Evolutionary conservation across 768 basidiomycete species (phyloP).

Genomic region (Butyriboletus loyo): DNA sequence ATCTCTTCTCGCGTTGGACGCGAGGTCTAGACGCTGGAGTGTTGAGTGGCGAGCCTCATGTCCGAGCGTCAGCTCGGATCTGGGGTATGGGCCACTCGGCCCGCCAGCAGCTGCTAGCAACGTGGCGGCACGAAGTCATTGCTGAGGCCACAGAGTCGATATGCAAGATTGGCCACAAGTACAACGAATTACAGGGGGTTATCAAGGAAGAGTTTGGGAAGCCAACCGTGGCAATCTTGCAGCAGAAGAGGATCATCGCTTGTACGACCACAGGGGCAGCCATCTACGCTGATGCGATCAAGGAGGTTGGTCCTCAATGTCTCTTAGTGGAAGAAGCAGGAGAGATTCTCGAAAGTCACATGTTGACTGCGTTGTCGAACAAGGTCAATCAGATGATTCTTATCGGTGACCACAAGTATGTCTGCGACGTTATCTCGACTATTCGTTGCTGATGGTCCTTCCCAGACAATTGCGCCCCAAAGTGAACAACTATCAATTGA

Average conservation of each 20-base stretch:
- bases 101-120: conserved; percentile 26
- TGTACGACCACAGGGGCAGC: conserved; percentile 72
- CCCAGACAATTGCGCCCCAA: conserved; percentile 67
- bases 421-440: not conserved
- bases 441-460: not conserved
- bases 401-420: conserved; percentile 69
- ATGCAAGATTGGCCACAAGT: conserved; percentile 25
- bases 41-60: conserved; percentile 29
- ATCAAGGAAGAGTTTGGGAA: conserved; percentile 35
- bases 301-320: conserved; percentile 41
- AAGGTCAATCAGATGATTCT: conserved; percentile 48
- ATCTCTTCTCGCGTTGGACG: conserved; percentile 49
- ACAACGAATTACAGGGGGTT: conserved; percentile 35
- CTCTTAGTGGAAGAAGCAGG: conserved; percentile 65
- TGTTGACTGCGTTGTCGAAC: conserved; percentile 52
- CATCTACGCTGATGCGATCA: conserved; percentile 39
- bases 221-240: conserved; percentile 34
- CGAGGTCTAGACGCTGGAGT: conserved; percentile 43
- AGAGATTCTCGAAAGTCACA: conserved; percentile 61
- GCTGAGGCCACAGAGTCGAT: conserved; percentile 32
- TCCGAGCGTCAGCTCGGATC: conserved; percentile 29
- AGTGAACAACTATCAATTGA: conserved; percentile 60
- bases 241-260: conserved; percentile 53
- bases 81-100: conserved; percentile 36
- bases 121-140: conserved; percentile 37